Evolutionary conservation across 176 grass and related monocot genomes (phyloP).

Genomic region (Eleusine indica): DNA sequence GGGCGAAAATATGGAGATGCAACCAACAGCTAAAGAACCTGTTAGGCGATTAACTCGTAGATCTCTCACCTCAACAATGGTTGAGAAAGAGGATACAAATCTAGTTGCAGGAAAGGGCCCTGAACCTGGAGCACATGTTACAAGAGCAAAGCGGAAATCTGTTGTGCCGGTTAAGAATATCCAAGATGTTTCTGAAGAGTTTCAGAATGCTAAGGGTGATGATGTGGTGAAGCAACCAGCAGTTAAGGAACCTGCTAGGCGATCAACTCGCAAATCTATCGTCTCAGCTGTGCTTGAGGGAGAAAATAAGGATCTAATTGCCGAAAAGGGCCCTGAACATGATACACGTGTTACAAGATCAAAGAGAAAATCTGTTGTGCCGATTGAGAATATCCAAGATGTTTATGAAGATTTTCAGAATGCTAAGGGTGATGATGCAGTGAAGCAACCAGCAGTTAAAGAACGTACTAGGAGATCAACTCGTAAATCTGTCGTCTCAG

Average conservation of each 20-base stretch:
- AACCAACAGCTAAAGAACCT: conserved; percentile 17
- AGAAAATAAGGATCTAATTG: background rate
- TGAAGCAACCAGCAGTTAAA: conserved; percentile 4
- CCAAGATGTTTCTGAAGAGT: too few species aligned
- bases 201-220: background rate
- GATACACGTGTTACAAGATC: background rate
- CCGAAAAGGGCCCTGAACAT: conserved; percentile 19
- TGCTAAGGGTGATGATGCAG: background rate
- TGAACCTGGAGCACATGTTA: too few species aligned
- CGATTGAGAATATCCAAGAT: background rate
- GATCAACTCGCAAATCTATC: conserved; percentile 30
- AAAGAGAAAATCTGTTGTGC: background rate
- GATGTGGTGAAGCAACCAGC: conserved; percentile 20
- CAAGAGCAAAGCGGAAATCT: too few species aligned
- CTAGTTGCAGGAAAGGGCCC: background rate
- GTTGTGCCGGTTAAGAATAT: too few species aligned
- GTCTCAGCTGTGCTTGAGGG: background rate
- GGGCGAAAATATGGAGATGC: conserved; percentile 14
- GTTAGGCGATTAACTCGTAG: conserved; percentile 21
- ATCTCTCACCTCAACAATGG: conserved; percentile 16
- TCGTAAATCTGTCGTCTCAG: too few species aligned
- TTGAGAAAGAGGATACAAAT: conserved; percentile 18
- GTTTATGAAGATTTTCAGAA: background rate
- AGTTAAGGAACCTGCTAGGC: conserved; percentile 24
- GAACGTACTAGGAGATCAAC: background rate